These are phyloP conservation scores for Pseudogymnoascus destructans DNA, from an alignment of 2,329 filamentous ascomycete genomes.

Conservation along the genomic window DNA sequence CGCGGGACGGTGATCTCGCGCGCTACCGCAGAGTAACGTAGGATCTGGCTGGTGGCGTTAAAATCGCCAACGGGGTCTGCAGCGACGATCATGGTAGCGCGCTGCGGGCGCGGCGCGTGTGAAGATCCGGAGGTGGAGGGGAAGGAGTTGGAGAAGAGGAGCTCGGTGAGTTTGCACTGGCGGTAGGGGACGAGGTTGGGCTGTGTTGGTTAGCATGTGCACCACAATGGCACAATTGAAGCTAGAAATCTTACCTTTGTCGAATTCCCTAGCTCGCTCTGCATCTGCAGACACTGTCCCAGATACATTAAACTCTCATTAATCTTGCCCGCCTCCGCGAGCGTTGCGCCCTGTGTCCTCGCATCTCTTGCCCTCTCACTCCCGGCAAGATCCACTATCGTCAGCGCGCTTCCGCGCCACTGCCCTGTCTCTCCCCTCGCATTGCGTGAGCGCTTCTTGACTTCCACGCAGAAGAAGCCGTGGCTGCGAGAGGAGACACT, in stretches of 20 bases:
- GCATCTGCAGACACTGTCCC: constrained; percentile 91
- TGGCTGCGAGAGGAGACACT: constrained; percentile 86
- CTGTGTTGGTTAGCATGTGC: constrained; percentile 29
- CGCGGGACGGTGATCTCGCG: constrained; percentile 86
- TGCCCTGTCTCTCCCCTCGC: constrained; percentile 38
- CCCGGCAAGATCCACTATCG: constrained; percentile 82
- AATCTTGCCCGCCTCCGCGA: constrained; percentile 94
- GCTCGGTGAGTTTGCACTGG: constrained; percentile 74
- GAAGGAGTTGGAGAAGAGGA: constrained; percentile 81
- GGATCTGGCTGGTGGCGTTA: constrained; percentile 91
- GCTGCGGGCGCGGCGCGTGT: constrained; percentile 53
- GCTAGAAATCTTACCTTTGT: constrained; percentile 47
- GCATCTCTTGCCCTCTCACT: constrained; percentile 88
- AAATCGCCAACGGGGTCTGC: constrained; percentile 88
- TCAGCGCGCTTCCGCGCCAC: constrained; percentile 70
- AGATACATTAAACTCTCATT: constrained; percentile 98
- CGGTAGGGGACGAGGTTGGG: constrained; percentile 64
- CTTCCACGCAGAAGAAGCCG: constrained; percentile 89
- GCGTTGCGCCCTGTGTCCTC: constrained; percentile 82
- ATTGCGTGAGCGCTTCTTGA: constrained; percentile 60
- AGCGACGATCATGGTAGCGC: constrained; percentile 90
- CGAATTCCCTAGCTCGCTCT: constrained; percentile 63
- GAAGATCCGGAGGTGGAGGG: constrained; percentile 26
- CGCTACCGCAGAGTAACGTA: constrained; percentile 85
- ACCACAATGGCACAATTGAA: not conserved